These are phyloP conservation scores for Pythium coloratum DNA, from an alignment of 352 stramenopile species.

Conservation along the genomic window DNA sequence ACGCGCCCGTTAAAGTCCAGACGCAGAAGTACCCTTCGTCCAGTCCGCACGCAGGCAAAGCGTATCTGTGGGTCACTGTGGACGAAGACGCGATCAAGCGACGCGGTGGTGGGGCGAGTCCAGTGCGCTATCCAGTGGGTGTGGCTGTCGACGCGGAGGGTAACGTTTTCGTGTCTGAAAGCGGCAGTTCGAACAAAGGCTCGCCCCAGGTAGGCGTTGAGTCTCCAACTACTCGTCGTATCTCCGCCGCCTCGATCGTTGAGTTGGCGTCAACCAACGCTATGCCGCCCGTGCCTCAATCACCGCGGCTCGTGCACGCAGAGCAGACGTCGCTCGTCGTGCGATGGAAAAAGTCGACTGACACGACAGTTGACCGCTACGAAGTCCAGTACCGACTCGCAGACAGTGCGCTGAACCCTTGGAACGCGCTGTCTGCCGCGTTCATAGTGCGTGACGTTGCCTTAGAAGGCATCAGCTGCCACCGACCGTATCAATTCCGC, in stretches of 20 bases:
- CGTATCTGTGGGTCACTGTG: constrained; percentile 76
- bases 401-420: constrained; percentile 50
- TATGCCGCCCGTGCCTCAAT: constrained; percentile 32
- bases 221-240: constrained; percentile 36
- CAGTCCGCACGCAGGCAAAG: constrained; percentile 59
- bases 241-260: constrained; percentile 67
- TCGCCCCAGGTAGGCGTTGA: constrained; percentile 5
- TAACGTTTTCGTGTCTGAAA: constrained; percentile 74
- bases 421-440: constrained; percentile 42
- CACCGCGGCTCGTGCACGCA: constrained; percentile 48
- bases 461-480: constrained; percentile 46
- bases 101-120: constrained; percentile 37
- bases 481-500: constrained; percentile 60
- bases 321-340: constrained; percentile 53
- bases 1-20: constrained; percentile 72
- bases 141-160: constrained; percentile 66
- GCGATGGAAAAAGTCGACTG: constrained; percentile 55
- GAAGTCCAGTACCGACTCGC: constrained; percentile 64
- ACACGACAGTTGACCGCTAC: constrained; percentile 73
- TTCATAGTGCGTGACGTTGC: constrained; percentile 39
- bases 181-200: background rate
- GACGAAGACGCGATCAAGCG: constrained; percentile 69
- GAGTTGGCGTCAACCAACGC: constrained; percentile 46
- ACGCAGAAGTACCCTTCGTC: constrained; percentile 63
- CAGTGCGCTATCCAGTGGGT: constrained; percentile 64